Percentiles rank a stretch among this genome's conserved stretches.
These are phyloP conservation scores for Cladosporium sp. DNA, from an alignment of 2,329 filamentous ascomycete genomes.

Conservation along the genomic window DNA sequence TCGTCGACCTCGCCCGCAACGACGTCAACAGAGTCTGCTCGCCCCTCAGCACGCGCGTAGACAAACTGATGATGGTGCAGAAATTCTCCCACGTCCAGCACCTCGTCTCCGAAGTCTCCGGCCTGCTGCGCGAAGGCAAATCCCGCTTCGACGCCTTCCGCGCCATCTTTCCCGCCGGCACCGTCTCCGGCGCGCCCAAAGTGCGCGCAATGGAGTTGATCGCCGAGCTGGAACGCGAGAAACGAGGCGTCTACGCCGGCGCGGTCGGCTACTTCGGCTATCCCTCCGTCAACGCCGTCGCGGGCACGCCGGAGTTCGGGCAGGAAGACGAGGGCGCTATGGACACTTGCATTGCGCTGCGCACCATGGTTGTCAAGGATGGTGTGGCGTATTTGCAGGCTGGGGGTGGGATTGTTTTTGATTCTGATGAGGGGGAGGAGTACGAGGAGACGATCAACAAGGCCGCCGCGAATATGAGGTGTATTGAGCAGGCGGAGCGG, in stretches of 20 bases:
- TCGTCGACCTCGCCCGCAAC: slow-evolving; percentile 92
- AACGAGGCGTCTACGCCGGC: slow-evolving; percentile 90
- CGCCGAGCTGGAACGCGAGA: slow-evolving; percentile 87
- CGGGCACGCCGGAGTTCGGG: slow-evolving; percentile 46
- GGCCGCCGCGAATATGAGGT: slow-evolving; percentile 80
- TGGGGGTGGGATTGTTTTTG: slow-evolving; percentile 86
- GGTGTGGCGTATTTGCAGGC: slow-evolving; percentile 86
- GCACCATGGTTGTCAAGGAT: slow-evolving; percentile 93
- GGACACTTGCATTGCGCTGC: slow-evolving; percentile 78
- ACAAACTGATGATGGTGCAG: slow-evolving; percentile 89
- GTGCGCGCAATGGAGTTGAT: slow-evolving; percentile 97
- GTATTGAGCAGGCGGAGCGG: slow-evolving; percentile 78
- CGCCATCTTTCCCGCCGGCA: slow-evolving; percentile 91
- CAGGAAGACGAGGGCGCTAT: slow-evolving; percentile 70
- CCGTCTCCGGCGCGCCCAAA: slow-evolving; percentile 91
- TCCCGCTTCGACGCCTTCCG: slow-evolving; percentile 93
- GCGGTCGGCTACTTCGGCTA: slow-evolving; percentile 97
- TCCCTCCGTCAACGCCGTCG: slow-evolving; percentile 56
- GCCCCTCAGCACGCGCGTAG: slow-evolving; percentile 81
- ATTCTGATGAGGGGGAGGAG: slow-evolving; percentile 85
- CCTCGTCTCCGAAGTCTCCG: slow-evolving; percentile 90
- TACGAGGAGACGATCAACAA: slow-evolving; percentile 98
- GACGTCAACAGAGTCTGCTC: slow-evolving; percentile 95
- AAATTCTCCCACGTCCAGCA: slow-evolving; percentile 97
- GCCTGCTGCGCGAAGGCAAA: slow-evolving; percentile 74